Conservation (phyloP, 768 basidiomycete genomes). For the Mycena belliarum region DNA sequence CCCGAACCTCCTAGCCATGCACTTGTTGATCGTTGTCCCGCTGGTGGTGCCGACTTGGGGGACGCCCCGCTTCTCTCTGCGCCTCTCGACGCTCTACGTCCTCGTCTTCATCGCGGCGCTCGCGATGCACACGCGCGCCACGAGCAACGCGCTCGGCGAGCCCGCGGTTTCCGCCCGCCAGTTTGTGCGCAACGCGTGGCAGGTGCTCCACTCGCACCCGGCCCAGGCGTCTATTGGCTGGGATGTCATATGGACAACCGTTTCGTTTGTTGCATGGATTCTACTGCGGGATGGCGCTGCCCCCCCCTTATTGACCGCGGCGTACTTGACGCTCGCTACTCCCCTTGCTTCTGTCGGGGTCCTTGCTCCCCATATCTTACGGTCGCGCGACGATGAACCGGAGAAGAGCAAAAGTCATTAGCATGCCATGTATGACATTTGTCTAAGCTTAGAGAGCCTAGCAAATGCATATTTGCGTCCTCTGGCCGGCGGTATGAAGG, state of each 20-base stretch:
- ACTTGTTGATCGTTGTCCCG: constrained; percentile 55
- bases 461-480: too few relatives aligned
- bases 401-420: constrained; percentile 6
- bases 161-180: constrained; percentile 21
- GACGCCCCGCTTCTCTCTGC: constrained; percentile 25
- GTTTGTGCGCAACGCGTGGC: constrained; percentile 34
- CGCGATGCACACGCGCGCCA: constrained; percentile 38
- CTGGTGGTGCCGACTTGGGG: constrained; percentile 42
- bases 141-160: constrained; percentile 25
- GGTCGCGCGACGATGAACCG: background rate
- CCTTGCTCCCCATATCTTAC: constrained; percentile 11
- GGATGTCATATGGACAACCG: constrained; percentile 61
- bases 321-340: constrained; percentile 8
- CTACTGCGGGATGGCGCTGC: background rate
- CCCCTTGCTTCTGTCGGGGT: constrained; percentile 16
- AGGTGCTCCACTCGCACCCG: constrained; percentile 49
- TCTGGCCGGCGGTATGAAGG: too few relatives aligned
- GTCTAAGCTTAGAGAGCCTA: too few relatives aligned
- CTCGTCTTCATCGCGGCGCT: constrained; percentile 33
- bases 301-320: background rate
- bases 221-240: constrained; percentile 67
- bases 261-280: constrained; percentile 42
- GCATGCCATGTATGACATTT: too few relatives aligned
- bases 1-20: constrained; percentile 61
- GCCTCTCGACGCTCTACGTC: constrained; percentile 36